A percentile compares a stretch with the other conserved stretches of the same genome.
phyloP scores from a whole-genome alignment of 2,329 filamentous ascomycete genomes.

The Microascus cirrosus region DNA sequence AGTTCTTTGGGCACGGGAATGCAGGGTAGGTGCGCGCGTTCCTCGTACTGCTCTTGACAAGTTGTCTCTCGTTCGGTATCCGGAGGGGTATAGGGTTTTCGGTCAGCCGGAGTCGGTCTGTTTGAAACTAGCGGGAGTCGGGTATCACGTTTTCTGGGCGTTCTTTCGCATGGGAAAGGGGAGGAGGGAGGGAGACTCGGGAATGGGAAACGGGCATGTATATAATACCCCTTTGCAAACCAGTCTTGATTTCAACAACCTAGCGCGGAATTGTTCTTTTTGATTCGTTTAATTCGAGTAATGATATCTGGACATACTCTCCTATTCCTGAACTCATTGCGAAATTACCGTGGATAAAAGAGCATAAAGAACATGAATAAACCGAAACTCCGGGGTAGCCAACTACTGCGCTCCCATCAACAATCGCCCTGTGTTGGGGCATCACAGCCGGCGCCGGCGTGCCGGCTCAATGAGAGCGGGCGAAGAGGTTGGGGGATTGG shows the following conservation, averaged over 20 bases:
- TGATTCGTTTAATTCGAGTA: background rate
- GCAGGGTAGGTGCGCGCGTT: background rate
- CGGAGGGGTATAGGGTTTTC: background rate
- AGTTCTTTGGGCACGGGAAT: slow-evolving; percentile 12
- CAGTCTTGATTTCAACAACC: background rate
- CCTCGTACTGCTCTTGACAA: too few relatives aligned
- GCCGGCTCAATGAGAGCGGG: background rate
- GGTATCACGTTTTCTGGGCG: background rate
- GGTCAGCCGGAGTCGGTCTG: background rate
- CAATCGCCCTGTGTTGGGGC: too few relatives aligned
- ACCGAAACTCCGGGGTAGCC: too few relatives aligned
- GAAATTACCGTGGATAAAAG: too few relatives aligned
- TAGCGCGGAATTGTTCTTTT: background rate
- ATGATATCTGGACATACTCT: too few relatives aligned
- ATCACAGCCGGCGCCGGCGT: too few relatives aligned
- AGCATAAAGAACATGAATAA: too few relatives aligned
- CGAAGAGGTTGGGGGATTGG: background rate
- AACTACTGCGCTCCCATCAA: too few relatives aligned
- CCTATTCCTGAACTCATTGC: too few relatives aligned
- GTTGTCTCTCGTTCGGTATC: background rate
- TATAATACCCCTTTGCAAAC: background rate
- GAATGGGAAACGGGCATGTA: background rate
- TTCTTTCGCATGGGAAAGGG: background rate
- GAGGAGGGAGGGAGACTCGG: background rate
- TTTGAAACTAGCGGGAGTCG: background rate